These are phyloP conservation scores for Elsinoe ampelina DNA, from an alignment of 2,329 filamentous ascomycete genomes.

Conservation along the genomic window DNA sequence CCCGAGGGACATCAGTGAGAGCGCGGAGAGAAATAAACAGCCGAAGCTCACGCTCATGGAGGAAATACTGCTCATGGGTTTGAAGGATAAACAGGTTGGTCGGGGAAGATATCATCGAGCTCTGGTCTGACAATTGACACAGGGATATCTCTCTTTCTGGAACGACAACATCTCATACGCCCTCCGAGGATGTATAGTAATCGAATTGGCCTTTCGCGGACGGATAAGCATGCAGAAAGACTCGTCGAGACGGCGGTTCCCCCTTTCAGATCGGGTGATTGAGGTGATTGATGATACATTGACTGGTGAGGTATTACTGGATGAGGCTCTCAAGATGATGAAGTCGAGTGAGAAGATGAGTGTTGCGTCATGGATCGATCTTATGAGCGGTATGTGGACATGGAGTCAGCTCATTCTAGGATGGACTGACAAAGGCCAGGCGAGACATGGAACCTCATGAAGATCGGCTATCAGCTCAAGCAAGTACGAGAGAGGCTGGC, in stretches of 20 bases:
- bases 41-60: slow-evolving; percentile 98
- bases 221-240: slow-evolving; percentile 99
- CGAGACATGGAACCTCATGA: slow-evolving; percentile 99
- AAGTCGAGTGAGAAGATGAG: slow-evolving; percentile 99
- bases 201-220: slow-evolving; percentile 91
- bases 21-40: slow-evolving; percentile 90
- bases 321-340: slow-evolving; percentile 99
- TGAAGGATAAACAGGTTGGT: slow-evolving; percentile 96
- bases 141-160: slow-evolving; percentile 99
- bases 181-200: slow-evolving; percentile 92
- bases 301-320: slow-evolving; percentile 91
- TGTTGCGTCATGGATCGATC: slow-evolving; percentile 96
- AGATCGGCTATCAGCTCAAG: slow-evolving; percentile 99
- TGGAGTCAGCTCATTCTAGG: background rate
- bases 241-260: slow-evolving; percentile 80
- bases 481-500: slow-evolving; percentile 95
- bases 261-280: slow-evolving; percentile 84
- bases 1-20: slow-evolving; percentile 94
- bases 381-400: slow-evolving; percentile 76
- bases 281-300: slow-evolving; percentile 95
- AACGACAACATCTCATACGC: slow-evolving; percentile 99
- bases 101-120: background rate
- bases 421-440: slow-evolving; percentile 44
- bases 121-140: slow-evolving; percentile 9
- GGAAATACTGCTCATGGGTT: slow-evolving; percentile 84